Evolutionary conservation across 1,139 yeast genomes (phyloP), one percentile per base, ranked within the genome.

Genomic region (Lodderomyces elongisporus): DNA sequence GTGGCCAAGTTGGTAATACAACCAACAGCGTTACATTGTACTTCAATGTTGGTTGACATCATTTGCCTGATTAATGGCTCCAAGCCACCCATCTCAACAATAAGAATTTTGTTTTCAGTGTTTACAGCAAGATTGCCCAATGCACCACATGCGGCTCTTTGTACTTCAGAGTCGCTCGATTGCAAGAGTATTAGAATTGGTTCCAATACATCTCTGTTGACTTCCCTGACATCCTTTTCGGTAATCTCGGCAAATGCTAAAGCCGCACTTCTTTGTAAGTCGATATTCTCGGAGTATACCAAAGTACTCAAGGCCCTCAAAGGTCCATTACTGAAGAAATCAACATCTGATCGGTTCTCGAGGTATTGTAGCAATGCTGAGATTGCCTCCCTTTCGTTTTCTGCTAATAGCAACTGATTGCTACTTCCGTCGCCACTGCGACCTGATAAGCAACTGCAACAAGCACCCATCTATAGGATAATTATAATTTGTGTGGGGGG

Each of bases 81-180:
- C 40, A 91, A 72, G 2, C 98, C 98, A 21, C 97, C 97, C 96
- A 93, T 87, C 53, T 89, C 96, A 22, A 91, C 98, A 43, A 93
- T 91, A 35, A 91, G 70, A 17, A 84, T 75, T 58, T 91, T 91
- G 63, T 93, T 91, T 43, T 87, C 96, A 52, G 89, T 89, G 60
- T 91, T 88, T 28, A 93, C 98, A 1, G 99, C 99, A 50, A 91
- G 68, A 51, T 91, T 91, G 7, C 99, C 98, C 45, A 91, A 67
- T 2, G 99, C 98, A 2, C 98, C 99, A 58, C 97, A 91, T 0
- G 98, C 97, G 3, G 98, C 98, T 38, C 97, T 74, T 61, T 91
- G 98, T 22, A 91, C 96, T 60, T 91, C 98, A 34, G 89, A 75
- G 57, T 91, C 98, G 16, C 83, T 72, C 44, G 85, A 79, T 59